phyloP scores from a whole-genome alignment of 2,329 filamentous ascomycete species.

The Cladosporium halotolerans region DNA sequence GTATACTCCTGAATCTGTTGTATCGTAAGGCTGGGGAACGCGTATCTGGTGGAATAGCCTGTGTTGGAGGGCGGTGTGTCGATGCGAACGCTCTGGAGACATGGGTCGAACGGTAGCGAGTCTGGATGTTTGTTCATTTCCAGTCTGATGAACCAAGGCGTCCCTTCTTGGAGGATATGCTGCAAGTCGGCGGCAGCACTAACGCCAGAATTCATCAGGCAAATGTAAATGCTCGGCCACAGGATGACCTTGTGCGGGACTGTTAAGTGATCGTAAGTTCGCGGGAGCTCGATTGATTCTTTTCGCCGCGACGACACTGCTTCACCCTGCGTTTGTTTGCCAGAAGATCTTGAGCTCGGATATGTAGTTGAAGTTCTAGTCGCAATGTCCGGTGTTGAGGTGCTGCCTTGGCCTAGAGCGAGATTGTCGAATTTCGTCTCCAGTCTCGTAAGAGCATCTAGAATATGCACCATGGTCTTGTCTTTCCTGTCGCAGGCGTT shows the following conservation, averaged over 20 bases:
- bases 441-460: slow-evolving; percentile 50
- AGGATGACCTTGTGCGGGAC: slow-evolving; percentile 48
- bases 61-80: slow-evolving; percentile 10
- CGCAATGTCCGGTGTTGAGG: slow-evolving; percentile 1
- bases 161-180: slow-evolving; percentile 33
- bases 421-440: slow-evolving; percentile 51
- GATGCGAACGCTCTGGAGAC: slow-evolving; percentile 20
- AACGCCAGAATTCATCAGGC: slow-evolving; percentile 31
- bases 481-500: slow-evolving; percentile 46
- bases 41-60: slow-evolving; percentile 19
- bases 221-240: slow-evolving; percentile 38
- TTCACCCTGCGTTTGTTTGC: background rate
- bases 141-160: slow-evolving; percentile 31
- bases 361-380: background rate
- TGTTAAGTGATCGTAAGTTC: slow-evolving; percentile 27
- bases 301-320: background rate
- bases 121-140: slow-evolving; percentile 26
- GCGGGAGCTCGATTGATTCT: background rate
- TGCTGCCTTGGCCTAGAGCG: slow-evolving; percentile 13
- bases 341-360: slow-evolving; percentile 7
- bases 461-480: slow-evolving; percentile 56
- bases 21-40: slow-evolving; percentile 37
- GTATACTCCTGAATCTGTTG: slow-evolving; percentile 47
- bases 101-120: slow-evolving; percentile 24
- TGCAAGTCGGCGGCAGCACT: slow-evolving; percentile 30